phyloP scores from a whole-genome alignment of 2,329 filamentous ascomycete species.

The Calonectria pseudoturangicola region DNA sequence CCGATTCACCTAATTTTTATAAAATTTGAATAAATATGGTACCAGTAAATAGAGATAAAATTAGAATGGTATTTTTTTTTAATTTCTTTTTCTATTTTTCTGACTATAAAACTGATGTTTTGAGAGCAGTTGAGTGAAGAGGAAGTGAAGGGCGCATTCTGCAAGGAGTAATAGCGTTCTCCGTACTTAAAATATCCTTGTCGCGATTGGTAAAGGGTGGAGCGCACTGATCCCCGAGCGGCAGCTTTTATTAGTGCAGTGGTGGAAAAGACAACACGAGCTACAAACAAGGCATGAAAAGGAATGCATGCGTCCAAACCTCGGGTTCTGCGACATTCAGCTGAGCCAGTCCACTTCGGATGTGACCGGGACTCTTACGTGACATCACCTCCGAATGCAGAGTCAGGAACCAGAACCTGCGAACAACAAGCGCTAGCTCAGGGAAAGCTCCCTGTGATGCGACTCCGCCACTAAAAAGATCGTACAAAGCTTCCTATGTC shows the following conservation, averaged over 20 bases:
- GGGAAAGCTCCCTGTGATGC: not conserved
- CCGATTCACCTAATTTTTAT: no score
- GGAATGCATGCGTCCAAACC: conserved; percentile 31
- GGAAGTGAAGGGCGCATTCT: no score
- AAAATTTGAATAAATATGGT: no score
- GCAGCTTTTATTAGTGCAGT: not conserved
- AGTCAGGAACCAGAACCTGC: not conserved
- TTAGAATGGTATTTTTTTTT: no score
- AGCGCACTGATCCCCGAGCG: not conserved
- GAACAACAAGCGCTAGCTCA: not conserved
- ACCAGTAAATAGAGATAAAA: no score
- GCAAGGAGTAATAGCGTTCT: not conserved
- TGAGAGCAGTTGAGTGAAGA: no score
- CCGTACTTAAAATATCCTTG: conserved; percentile 32
- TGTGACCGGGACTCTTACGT: not conserved
- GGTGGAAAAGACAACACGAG: conserved; percentile 23
- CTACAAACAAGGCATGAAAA: not conserved
- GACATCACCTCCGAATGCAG: conserved; percentile 19
- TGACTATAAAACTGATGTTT: no score
- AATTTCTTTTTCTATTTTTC: no score
- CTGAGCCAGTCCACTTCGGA: not conserved
- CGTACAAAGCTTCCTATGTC: conserved; percentile 34
- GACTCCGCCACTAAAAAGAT: conserved; percentile 22
- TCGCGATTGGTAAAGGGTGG: conserved; percentile 23
- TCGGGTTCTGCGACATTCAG: conserved; percentile 15